Conservation (phyloP, 2,329 filamentous ascomycete genomes). For the Aspergillus ochraceoroseus region DNA sequence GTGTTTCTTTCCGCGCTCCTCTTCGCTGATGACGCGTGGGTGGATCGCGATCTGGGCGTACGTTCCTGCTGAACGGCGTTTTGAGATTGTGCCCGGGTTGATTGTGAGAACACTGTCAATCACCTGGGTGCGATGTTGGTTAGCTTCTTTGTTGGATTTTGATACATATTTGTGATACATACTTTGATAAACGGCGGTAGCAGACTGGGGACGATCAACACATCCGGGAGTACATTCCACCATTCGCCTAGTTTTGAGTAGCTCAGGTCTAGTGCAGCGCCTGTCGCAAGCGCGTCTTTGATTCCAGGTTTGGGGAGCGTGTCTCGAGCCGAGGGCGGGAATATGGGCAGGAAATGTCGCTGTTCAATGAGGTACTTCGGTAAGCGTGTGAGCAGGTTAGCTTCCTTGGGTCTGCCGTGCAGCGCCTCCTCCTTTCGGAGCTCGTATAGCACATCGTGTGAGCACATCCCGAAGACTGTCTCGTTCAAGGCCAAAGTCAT, state of each 20-base stretch:
- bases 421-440: constrained; percentile 68
- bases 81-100: constrained; percentile 84
- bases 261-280: constrained; percentile 73
- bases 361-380: constrained; percentile 79
- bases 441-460: constrained; percentile 79
- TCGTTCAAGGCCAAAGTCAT: constrained; percentile 89
- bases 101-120: constrained; percentile 84
- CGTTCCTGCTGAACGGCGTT: constrained; percentile 76
- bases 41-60: constrained; percentile 75
- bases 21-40: constrained; percentile 56
- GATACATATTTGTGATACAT: constrained; percentile 27
- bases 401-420: constrained; percentile 52
- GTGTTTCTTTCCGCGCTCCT: constrained; percentile 55
- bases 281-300: constrained; percentile 58
- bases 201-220: constrained; percentile 75
- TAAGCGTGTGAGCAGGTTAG: constrained; percentile 64
- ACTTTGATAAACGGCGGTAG: constrained; percentile 86
- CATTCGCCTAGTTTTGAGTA: constrained; percentile 89
- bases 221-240: constrained; percentile 76
- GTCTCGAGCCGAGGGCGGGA: constrained; percentile 69
- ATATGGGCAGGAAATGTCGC: constrained; percentile 83
- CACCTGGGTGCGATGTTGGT: too few relatives aligned
- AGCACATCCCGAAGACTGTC: constrained; percentile 71
- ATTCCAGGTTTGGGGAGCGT: constrained; percentile 62
- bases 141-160: neutral